Evolutionary conservation across 176 grass and related monocot genomes (phyloP), one percentile per base, ranked within the genome.

Genomic region (Carex pumila): DNA sequence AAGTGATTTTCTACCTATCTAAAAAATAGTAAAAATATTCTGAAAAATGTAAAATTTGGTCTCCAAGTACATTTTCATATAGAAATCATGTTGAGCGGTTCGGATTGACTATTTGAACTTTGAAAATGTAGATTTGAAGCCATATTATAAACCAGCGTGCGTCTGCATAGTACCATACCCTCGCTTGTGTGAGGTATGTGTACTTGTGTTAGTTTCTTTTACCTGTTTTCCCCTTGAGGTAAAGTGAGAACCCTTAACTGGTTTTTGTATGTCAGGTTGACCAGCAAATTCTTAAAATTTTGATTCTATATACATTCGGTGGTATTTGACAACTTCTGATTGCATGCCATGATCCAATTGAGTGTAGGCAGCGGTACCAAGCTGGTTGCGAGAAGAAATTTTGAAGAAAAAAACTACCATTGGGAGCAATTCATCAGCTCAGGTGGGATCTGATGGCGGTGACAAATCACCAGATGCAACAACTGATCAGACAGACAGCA

Each of bases 321-420:
- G 37, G 13, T 79, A 65, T 15, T 32, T 3, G 12, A 84, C 83
- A 81, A 85, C 58, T 55, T 29, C 71, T 55, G 60, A 79, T 78
- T 75, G 34, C 61, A 70, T 94, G 11, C 49, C 58, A 45, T 85
- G 72, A 39, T 84, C 7, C 6, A 82, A 77, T 85, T 85, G 39
- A 30, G 83, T 80, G 47, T 85, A 99, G 96, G 84, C 87, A 83
- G 89, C 93, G 47, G 96, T 99, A 43, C 96, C 96, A 79, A 99
- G 91, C 81, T 99, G 96, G 96, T 91, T 99, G 82, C 86, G 90
- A 72, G 96, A 99, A 87, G 91, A 99, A 95, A 94, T 99, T 84
- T 79, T 99, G 72, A 99, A 99, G 87, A 99, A 90, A 74, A 99
- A 93, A 85, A 86, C 91, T 10, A 77, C 80, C 53, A 65, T 91